phyloP scores from a whole-genome alignment of 2,329 filamentous ascomycete genomes.

The Sclerotinia minor region DNA sequence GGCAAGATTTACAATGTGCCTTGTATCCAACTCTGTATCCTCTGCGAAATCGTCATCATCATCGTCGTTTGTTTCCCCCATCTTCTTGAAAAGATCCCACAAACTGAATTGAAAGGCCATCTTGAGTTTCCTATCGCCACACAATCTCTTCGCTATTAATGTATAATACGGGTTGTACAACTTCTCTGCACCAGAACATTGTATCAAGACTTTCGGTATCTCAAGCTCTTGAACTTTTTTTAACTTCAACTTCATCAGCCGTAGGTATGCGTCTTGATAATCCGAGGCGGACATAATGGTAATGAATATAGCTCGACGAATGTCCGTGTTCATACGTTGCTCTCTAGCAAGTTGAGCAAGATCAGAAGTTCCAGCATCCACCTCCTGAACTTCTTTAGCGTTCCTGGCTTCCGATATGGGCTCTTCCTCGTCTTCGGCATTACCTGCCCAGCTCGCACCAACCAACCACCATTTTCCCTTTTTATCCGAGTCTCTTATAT shows the following conservation, averaged over 20 bases:
- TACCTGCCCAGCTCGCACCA: slow-evolving; percentile 81
- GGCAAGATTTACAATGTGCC: slow-evolving; percentile 65
- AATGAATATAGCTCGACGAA: slow-evolving; percentile 74
- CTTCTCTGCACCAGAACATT: slow-evolving; percentile 80
- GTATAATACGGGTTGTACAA: slow-evolving; percentile 93
- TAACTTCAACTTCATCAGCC: slow-evolving; percentile 77
- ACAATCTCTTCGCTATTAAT: slow-evolving; percentile 76
- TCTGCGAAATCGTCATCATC: slow-evolving; percentile 62
- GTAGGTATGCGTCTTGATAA: slow-evolving; percentile 77
- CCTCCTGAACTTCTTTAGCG: slow-evolving; percentile 38
- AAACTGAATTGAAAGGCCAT: slow-evolving; percentile 86
- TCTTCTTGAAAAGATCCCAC: slow-evolving; percentile 79
- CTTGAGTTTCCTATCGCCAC: slow-evolving; percentile 69
- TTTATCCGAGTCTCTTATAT: slow-evolving; percentile 80
- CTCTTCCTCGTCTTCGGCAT: slow-evolving; percentile 38
- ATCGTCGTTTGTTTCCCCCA: slow-evolving; percentile 72
- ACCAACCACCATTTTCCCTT: slow-evolving; percentile 98
- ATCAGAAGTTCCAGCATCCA: slow-evolving; percentile 38
- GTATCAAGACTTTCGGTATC: slow-evolving; percentile 82
- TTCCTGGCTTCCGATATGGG: slow-evolving; percentile 18
- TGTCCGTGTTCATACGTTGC: slow-evolving; percentile 44
- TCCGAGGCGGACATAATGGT: slow-evolving; percentile 84
- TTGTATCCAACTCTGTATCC: slow-evolving; percentile 51
- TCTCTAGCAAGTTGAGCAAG: slow-evolving; percentile 42
- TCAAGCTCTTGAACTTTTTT: slow-evolving; percentile 86